Conservation (phyloP, 352 stramenopile species). For the Globisporangium mamillatum region DNA sequence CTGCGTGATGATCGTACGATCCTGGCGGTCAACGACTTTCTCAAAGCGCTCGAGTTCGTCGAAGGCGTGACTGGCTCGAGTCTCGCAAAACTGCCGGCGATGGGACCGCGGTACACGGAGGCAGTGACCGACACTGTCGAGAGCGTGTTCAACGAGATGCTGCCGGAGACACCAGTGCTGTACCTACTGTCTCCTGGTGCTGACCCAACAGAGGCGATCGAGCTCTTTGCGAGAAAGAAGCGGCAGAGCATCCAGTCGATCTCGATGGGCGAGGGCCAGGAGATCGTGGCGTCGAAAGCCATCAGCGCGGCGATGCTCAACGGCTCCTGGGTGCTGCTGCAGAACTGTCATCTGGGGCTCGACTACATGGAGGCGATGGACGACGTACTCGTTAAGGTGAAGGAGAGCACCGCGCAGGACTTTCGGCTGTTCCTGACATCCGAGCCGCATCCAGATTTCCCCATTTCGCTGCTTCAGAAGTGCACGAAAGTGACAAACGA, state of each 20-base stretch:
- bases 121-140: slow-evolving; percentile 71
- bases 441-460: slow-evolving; percentile 60
- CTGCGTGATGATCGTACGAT: slow-evolving; percentile 77
- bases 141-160: slow-evolving; percentile 66
- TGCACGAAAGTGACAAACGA: slow-evolving; percentile 81
- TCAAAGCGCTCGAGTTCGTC: slow-evolving; percentile 59
- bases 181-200: slow-evolving; percentile 72
- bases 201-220: slow-evolving; percentile 72
- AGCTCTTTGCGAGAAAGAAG: slow-evolving; percentile 67
- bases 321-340: slow-evolving; percentile 75
- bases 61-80: slow-evolving; percentile 34
- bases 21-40: slow-evolving; percentile 61
- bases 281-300: slow-evolving; percentile 50
- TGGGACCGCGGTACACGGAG: slow-evolving; percentile 64
- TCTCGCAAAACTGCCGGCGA: slow-evolving; percentile 43
- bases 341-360: slow-evolving; percentile 77
- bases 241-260: slow-evolving; percentile 64
- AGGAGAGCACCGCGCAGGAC: slow-evolving; percentile 34
- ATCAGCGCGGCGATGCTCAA: slow-evolving; percentile 63
- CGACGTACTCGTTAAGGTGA: slow-evolving; percentile 43
- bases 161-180: slow-evolving; percentile 56
- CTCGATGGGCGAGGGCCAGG: slow-evolving; percentile 79
- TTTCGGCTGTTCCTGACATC: slow-evolving; percentile 79
- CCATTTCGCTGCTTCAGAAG: slow-evolving; percentile 61
- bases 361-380: slow-evolving; percentile 66